Conservation (phyloP, 1,284 basidiomycete genomes). For the Rhodotorula sp. region DNA sequence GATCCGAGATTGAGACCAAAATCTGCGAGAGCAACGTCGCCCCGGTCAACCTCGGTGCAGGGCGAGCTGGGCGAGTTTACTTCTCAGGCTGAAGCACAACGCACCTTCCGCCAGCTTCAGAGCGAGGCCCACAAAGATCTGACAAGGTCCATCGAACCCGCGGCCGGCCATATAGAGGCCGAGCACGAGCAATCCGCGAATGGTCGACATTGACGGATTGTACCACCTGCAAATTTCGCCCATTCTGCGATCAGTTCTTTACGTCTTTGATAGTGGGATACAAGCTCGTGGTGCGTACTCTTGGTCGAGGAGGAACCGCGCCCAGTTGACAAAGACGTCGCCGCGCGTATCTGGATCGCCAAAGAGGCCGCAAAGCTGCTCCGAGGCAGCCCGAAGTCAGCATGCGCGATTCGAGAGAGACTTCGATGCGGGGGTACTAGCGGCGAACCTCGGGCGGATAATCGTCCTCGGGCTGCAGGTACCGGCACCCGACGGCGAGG, state of each 20-base stretch:
- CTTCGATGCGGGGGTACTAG: no score
- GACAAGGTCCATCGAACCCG: slow-evolving; percentile 37
- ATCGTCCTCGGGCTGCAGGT: slow-evolving; percentile 28
- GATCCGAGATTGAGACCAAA: slow-evolving; percentile 37
- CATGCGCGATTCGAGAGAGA: not conserved
- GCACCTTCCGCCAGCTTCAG: slow-evolving; percentile 23
- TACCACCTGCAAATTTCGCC: not conserved
- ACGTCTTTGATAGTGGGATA: not conserved
- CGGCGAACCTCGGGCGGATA: slow-evolving; percentile 18
- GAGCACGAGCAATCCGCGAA: slow-evolving; percentile 29
- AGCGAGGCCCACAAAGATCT: slow-evolving; percentile 27
- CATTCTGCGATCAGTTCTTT: not conserved
- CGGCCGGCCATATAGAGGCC: slow-evolving; percentile 29
- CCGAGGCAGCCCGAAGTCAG: not conserved
- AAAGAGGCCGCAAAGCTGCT: slow-evolving; percentile 27
- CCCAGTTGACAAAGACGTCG: slow-evolving; percentile 34
- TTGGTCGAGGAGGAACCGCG: slow-evolving; percentile 33
- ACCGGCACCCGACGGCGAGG: slow-evolving; percentile 36
- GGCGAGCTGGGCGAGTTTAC: no score
- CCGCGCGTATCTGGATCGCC: slow-evolving; percentile 30
- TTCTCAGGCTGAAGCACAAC: not conserved
- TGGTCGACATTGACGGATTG: slow-evolving; percentile 22
- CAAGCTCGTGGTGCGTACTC: not conserved
- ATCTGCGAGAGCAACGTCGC: slow-evolving; percentile 7
- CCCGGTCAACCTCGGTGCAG: not conserved